phyloP scores from a whole-genome alignment of 129 eudicot genomes.

The Logfia minima region DNA sequence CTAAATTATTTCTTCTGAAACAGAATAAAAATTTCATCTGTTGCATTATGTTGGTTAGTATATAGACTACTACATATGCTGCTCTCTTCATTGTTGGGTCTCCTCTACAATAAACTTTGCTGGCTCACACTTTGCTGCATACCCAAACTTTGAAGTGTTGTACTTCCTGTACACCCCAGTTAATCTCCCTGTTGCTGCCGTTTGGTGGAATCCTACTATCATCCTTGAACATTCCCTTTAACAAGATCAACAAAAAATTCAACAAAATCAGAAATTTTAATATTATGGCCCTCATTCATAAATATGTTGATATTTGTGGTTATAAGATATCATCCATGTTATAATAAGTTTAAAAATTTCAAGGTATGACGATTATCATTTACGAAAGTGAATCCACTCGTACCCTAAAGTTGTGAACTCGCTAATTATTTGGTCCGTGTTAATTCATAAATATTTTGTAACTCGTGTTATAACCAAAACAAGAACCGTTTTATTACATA shows the following conservation, averaged over 20 bases:
- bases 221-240: conserved; percentile 78
- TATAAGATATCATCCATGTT: too few species aligned
- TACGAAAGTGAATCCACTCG: too few species aligned
- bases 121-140: conserved; percentile 72
- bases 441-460: too few species aligned
- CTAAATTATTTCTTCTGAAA: conserved; percentile 25
- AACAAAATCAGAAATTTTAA: not conserved
- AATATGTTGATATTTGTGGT: too few species aligned
- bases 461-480: not conserved
- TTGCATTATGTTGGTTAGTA: conserved; percentile 28
- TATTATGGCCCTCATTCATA: not conserved
- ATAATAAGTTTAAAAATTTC: too few species aligned
- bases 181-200: conserved; percentile 73
- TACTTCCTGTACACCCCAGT: conserved; percentile 87
- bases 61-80: conserved; percentile 14
- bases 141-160: conserved; percentile 68
- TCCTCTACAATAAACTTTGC: conserved; percentile 53
- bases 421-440: too few species aligned
- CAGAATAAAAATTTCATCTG: conserved; percentile 16
- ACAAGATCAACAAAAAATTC: conserved; percentile 2
- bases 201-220: conserved; percentile 64
- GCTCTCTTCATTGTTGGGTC: conserved; percentile 10
- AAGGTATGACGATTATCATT: not conserved
- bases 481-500: not conserved
- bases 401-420: too few species aligned